Percentiles rank a stretch among this genome's conserved stretches.
phyloP scores from a whole-genome alignment of 768 basidiomycete species.

The Trametes cingulata region DNA sequence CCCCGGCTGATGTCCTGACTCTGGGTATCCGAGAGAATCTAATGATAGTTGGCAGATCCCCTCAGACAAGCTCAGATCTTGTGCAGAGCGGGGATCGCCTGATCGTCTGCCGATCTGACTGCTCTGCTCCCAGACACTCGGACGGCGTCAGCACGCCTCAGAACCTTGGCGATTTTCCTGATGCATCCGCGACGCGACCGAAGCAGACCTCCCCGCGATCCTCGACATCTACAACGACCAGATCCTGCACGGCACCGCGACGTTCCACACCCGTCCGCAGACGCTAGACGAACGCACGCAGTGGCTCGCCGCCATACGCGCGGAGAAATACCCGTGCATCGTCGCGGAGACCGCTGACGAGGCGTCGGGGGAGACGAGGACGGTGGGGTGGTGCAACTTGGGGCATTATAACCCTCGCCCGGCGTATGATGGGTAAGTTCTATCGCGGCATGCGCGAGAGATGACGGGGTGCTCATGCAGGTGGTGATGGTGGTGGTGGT shows the following conservation, averaged over 20 bases:
- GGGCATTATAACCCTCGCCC: slow-evolving; percentile 7
- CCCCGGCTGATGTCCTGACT: too few species aligned
- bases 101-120: too few species aligned
- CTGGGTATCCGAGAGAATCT: too few species aligned
- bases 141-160: too few species aligned
- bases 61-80: too few species aligned
- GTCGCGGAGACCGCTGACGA: slow-evolving; percentile 8
- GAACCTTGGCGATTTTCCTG: too few species aligned
- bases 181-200: slow-evolving; percentile 2
- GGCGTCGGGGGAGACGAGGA: neutral
- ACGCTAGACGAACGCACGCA: neutral
- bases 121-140: too few species aligned
- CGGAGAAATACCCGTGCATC: slow-evolving; percentile 14
- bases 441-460: neutral
- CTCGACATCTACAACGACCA: slow-evolving; percentile 18
- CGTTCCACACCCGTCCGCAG: slow-evolving; percentile 13
- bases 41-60: too few species aligned
- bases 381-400: slow-evolving; percentile 15
- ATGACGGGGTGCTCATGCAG: neutral
- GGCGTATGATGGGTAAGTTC: slow-evolving; percentile 12
- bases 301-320: slow-evolving; percentile 1
- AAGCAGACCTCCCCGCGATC: slow-evolving; percentile 5
- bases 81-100: too few species aligned
- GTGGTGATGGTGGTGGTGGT: neutral
- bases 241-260: slow-evolving; percentile 14